Base-by-base conservation (phyloP, 148 eudicot genomes). In the Limonium bicolor region DNA sequence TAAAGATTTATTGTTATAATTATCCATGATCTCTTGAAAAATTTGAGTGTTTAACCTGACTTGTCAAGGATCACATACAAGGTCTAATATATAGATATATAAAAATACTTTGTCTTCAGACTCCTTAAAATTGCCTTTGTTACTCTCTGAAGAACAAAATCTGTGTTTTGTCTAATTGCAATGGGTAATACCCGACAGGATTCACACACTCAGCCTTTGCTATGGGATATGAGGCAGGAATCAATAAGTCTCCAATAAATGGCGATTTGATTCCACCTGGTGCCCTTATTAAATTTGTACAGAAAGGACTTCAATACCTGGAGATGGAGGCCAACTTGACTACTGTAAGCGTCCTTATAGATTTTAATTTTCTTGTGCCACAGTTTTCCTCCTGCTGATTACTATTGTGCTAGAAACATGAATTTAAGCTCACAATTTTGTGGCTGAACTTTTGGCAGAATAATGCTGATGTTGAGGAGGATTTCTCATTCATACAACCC, bases 241-340 rank as follows among this genome's bases (percentile, higher is more conserved):
- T 79, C 41, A 55, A 58, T 51, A 75, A 60, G 54, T 68, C 66
- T 49, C 52, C 67, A 7, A 66, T 79, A 30, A 82, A 79, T 59
- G 87, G 78, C 3, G 69, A 75, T 59, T 40, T 75, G 53, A 79
- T 79, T 61, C 87, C 87, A 7, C 82, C 87, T 10, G 71, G 78
- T 55, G 78, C 79, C 36, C 82, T 79, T 45, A 64, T 79, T 39
- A 71, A 67, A 43, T 75, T 61, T 61, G 67, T 79, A 26, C 87
- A 79, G 36, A 79, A 79, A 61, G 82, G 87, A 50, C 68, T 79
- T 63, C 78, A 68, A 32, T 69, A 71, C 38, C 70, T 79, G 48
- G 87, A 79, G 72, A 31, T 79, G 59, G 87, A 79, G 59, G 78
- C 87, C 33, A 79, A 66, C 46, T 46, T 66, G 60, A 69, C 60